Evolutionary conservation across 2,329 filamentous ascomycete species (phyloP), one percentile per base, ranked within the genome.

Genomic region (Gaeumannomyces sp.): DNA sequence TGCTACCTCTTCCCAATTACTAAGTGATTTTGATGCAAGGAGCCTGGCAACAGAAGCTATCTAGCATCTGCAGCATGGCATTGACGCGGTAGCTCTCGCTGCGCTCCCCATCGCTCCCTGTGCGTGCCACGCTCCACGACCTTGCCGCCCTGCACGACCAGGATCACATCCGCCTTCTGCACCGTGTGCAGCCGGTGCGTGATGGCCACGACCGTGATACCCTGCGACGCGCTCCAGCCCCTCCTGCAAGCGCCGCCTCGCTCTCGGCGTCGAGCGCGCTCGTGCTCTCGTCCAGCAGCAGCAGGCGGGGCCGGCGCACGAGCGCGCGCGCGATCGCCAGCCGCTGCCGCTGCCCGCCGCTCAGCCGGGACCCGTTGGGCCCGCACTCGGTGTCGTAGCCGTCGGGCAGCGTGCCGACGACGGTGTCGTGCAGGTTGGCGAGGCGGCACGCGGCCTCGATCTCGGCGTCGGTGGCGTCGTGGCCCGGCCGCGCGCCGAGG

Each of bases 241-340:
- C 5, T 71, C 72, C 69, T 85, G 82, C 2, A 86, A n/a, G 79
- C 1, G 81, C 72, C 33, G 77, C 77, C 70, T 86, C 84, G 0
- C 78, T 81, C 67, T 83, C 77, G 2, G 81, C 81, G 66, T 86
- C 83, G 0, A 86, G 74, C n/a, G 65, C 65, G 22, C 61, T 64
- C 0, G 85, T 88, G 2, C 85, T 85, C 73, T 88, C 85, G 67
- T 88, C 85, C 3, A 88, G 73, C 29, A 88, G 80, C 3, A 88
- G 75, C 60, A 88, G 83, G 0, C 76, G 74, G 0, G 85, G 84
- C 60, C 84, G 75, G 53, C 82, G 81, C 60, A 88, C 76, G 64
- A 88, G 85, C 59, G 82, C 83, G 33, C 85, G 79, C 4, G 85
- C 76, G 7, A 79, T 71, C 0, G 77, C 71, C 28, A 79, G 76